phyloP scores from a whole-genome alignment of 768 basidiomycete species.

The Calocybe gangraenosa region DNA sequence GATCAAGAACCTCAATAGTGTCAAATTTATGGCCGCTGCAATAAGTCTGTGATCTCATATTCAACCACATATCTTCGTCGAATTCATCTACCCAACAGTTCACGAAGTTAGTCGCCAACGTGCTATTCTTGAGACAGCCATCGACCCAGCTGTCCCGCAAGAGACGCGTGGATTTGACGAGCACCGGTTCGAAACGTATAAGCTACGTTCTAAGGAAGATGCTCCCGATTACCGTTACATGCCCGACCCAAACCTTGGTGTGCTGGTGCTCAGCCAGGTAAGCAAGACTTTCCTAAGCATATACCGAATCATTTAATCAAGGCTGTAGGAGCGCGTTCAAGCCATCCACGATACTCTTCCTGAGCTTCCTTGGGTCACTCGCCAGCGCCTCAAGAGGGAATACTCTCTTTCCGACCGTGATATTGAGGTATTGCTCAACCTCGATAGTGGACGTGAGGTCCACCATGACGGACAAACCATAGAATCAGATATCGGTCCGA shows the following conservation, averaged over 20 bases:
- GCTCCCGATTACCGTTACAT: conserved; percentile 97
- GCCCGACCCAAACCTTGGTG: conserved; percentile 93
- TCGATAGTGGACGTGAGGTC: conserved; percentile 65
- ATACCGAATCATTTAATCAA: background rate
- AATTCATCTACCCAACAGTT: conserved; percentile 37
- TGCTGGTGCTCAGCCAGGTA: conserved; percentile 55
- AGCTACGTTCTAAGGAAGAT: conserved; percentile 85
- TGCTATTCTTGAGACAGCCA: conserved; percentile 37
- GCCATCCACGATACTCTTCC: conserved; percentile 55
- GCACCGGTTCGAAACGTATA: conserved; percentile 73
- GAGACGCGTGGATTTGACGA: conserved; percentile 94
- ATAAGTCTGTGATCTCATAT: conserved; percentile 53
- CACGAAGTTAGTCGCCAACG: conserved; percentile 83
- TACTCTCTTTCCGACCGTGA: conserved; percentile 58
- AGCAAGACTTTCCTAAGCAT: conserved; percentile 11
- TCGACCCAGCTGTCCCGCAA: conserved; percentile 49
- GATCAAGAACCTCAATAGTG: conserved; percentile 94
- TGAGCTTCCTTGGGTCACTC: conserved; percentile 67
- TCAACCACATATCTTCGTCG: background rate
- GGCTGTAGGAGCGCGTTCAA: conserved; percentile 57
- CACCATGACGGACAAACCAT: conserved; percentile 54
- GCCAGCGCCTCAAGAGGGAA: conserved; percentile 46
- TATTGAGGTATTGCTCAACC: conserved; percentile 66
- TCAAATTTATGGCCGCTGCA: conserved; percentile 79
- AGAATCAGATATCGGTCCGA: conserved; percentile 42